Conservation (phyloP, 2,329 filamentous ascomycete species). For the Penicillium sp. region DNA sequence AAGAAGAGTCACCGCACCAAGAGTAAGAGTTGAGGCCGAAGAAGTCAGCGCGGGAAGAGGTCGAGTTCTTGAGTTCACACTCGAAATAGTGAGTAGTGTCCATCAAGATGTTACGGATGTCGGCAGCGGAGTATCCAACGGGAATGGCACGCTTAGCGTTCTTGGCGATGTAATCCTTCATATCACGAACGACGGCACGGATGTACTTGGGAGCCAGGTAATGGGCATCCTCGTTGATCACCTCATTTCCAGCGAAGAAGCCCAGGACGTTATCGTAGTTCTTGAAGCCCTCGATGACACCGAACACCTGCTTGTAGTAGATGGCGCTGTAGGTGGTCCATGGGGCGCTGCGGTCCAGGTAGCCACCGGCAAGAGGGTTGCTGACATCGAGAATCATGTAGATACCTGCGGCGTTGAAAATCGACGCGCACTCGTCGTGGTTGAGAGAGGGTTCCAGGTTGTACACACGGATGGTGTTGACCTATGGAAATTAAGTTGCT, state of each 20-base stretch:
- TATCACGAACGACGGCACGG: conserved; percentile 63
- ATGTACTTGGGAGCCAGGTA: conserved; percentile 59
- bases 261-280: conserved; percentile 64
- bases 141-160: conserved; percentile 60
- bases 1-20: conserved; percentile 64
- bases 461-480: conserved; percentile 67
- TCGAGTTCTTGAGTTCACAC: conserved; percentile 52
- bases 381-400: conserved; percentile 68
- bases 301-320: conserved; percentile 61
- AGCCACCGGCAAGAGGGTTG: conserved; percentile 57
- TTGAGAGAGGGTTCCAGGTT: conserved; percentile 60
- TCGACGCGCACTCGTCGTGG: conserved; percentile 62
- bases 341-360: conserved; percentile 57
- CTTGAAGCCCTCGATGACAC: conserved; percentile 66
- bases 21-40: conserved; percentile 68
- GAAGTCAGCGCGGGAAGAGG: conserved; percentile 60
- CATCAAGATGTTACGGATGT: conserved; percentile 60
- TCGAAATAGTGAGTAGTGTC: conserved; percentile 63
- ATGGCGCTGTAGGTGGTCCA: conserved; percentile 54
- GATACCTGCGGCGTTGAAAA: conserved; percentile 66
- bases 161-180: conserved; percentile 66
- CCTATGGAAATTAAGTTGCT: conserved; percentile 28
- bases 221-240: conserved; percentile 62
- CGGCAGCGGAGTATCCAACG: conserved; percentile 68
- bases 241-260: conserved; percentile 68